phyloP scores from a whole-genome alignment of 1,284 basidiomycete genomes.

The Vanrija sp. region DNA sequence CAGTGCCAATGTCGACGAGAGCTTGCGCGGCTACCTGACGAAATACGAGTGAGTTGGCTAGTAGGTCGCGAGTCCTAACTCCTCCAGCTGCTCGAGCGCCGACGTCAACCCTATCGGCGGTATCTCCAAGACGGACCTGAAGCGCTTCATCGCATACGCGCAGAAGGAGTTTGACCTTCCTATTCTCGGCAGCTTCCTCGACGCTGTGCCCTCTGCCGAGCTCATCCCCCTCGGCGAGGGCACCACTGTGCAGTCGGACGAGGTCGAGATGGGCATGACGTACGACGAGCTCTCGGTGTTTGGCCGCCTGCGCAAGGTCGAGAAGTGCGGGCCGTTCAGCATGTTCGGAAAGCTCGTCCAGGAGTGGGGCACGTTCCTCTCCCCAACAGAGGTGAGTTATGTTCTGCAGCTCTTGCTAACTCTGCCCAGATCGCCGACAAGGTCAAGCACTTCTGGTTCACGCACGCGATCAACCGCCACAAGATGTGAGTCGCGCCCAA shows the following conservation, averaged over 20 bases:
- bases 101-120: conserved; percentile 98
- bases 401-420: conserved; percentile 6
- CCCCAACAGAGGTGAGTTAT: conserved; percentile 65
- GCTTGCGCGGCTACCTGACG: conserved; percentile 91
- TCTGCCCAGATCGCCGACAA: conserved; percentile 84
- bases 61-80: background rate
- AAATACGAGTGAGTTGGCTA: conserved; percentile 78
- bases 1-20: conserved; percentile 97
- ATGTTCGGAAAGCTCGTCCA: conserved; percentile 92
- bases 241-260: conserved; percentile 90
- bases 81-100: conserved; percentile 59
- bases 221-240: conserved; percentile 86
- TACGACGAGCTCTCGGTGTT: conserved; percentile 95
- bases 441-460: conserved; percentile 96
- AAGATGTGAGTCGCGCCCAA: conserved; percentile 65
- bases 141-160: conserved; percentile 89
- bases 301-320: conserved; percentile 87
- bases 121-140: conserved; percentile 96
- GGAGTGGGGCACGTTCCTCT: conserved; percentile 75
- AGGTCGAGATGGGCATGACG: conserved; percentile 99
- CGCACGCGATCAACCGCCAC: conserved; percentile 92
- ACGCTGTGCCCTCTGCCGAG: conserved; percentile 90
- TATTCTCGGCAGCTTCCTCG: conserved; percentile 78
- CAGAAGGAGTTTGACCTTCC: conserved; percentile 75
- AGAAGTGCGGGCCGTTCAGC: conserved; percentile 95